A percentile compares a stretch with the other conserved stretches of the same genome.
phyloP scores from a whole-genome alignment of 257 asterid species.

The Solanum habrochaites region DNA sequence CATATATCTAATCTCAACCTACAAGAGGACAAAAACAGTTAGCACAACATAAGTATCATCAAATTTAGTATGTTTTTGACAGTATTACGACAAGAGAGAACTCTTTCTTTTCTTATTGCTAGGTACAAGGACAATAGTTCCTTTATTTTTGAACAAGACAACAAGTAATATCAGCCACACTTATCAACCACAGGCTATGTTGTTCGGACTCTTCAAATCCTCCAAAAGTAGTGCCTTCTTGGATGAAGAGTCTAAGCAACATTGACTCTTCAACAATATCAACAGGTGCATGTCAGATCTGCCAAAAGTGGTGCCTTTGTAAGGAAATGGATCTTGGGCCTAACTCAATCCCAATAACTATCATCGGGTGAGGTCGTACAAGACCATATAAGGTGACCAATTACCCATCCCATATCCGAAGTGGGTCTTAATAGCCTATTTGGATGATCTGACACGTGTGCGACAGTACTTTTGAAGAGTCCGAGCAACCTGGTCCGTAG shows the following conservation, averaged over 20 bases:
- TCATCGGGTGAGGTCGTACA: background rate
- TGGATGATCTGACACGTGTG: background rate
- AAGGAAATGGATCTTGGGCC: background rate
- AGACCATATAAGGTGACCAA: background rate
- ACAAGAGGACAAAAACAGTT: constrained; percentile 4
- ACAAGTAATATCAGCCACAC: background rate
- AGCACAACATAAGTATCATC: background rate
- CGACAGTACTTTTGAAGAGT: background rate
- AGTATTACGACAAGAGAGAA: background rate
- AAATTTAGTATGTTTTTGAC: background rate
- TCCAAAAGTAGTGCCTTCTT: background rate
- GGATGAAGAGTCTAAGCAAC: background rate
- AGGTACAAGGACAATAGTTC: background rate
- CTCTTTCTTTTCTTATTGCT: background rate
- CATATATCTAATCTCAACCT: constrained; percentile 89
- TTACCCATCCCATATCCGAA: background rate
- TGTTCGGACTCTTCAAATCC: background rate
- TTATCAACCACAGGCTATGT: background rate
- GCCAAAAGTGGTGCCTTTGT: background rate
- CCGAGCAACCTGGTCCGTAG: background rate
- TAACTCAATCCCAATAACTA: background rate
- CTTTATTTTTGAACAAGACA: background rate
- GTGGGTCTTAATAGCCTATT: background rate
- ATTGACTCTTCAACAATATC: background rate
- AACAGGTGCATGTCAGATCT: background rate